Evolutionary conservation across 2,329 filamentous ascomycete species (phyloP), one percentile per base, ranked within the genome.

Genomic region (Escovopsis sp.): DNA sequence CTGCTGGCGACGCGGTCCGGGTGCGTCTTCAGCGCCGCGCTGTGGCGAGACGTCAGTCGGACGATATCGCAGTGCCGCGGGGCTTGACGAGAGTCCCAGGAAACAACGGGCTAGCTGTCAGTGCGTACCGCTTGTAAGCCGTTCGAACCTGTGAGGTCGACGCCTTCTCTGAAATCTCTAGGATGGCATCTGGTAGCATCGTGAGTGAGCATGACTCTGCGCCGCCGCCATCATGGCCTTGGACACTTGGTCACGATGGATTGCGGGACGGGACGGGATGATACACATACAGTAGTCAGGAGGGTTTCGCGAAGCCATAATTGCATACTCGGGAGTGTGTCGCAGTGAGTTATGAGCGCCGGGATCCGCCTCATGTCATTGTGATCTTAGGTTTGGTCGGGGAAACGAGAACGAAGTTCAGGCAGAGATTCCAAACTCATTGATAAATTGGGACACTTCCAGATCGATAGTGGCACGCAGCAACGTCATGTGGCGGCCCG

Each of bases 11-110:
- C 86, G 46, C 91, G 84, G 60, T 98, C 91, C 2, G 89, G 89
- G 60, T 96, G 89, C 49, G 85, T 87, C 64, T 91, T 94, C 38
- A 96, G 70, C 5, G 89, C 89, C 54, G 85, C 84, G 58, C 83
- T 87, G 55, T 9, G 8, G 28, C 28, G 28, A 9, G 28, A 11
- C 23, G 28, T 32, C 28, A 32, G 28, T 32, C 7, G 2, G n/a
- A 26, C 28, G 3, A 9, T 32, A 9, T 32, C 28, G 28, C 28
- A 32, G 7, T 32, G 23, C 23, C 6, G 6, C 23, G 23, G 23
- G 23, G 4, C 23, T 4, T 23, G 23, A 23, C 28, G 8, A 32
- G 11, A 3, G 28, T 7, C 28, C 11, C 7, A 9, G 11, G 3
- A 32, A 3, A 32, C 28, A 32, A 9, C 8, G 4, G 8, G 11